Evolutionary conservation across 2,329 filamentous ascomycete genomes (phyloP), one percentile per base, ranked within the genome.

Genomic region (Colletotrichum sp.): DNA sequence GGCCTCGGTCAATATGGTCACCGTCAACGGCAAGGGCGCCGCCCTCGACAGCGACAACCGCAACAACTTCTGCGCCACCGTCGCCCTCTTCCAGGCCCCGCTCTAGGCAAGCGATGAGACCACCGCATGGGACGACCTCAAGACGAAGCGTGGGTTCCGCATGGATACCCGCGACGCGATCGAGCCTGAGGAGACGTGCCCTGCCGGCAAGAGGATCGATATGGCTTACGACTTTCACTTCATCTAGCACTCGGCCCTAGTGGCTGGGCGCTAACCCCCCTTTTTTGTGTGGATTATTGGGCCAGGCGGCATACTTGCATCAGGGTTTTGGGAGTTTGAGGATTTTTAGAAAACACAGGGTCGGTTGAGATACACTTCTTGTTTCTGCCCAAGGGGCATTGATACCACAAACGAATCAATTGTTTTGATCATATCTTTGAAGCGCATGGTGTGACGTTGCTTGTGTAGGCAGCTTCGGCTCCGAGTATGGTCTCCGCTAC

Each of bases 1-100:
- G 88, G 94, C 94, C 5, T 89, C 92, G 26, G 87, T 90, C 68
- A 95, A 95, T 85, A 95, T 96, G 93, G 86, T 96, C 76, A 92
- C 90, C 2, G 82, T 93, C 21, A 87, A 94, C 79, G 92, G 92
- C 52, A 79, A 88, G 81, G 84, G 87, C 16, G 86, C 86, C 3
- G 90, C 89, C 64, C 82, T 90, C 6, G 91, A 93, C 79, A 84
- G 83, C 68, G 91, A 93, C 82, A 94, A 94, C 85, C 86, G 90
- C 72, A 93, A 92, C 83, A 92, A 88, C 79, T 94, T 92, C 81
- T 93, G 92, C 79, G 91, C 90, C 6, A 90, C 91, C 30, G 84
- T 94, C 75, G 90, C 91, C 30, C 80, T 87, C 66, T 92, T 92
- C 82, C 71, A 62, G 67, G 71, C 66, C 28, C 68, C 68, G 28